Evolutionary conservation across 495 filamentous ascomycete species (phyloP).

Genomic region (Tuber calosporum): DNA sequence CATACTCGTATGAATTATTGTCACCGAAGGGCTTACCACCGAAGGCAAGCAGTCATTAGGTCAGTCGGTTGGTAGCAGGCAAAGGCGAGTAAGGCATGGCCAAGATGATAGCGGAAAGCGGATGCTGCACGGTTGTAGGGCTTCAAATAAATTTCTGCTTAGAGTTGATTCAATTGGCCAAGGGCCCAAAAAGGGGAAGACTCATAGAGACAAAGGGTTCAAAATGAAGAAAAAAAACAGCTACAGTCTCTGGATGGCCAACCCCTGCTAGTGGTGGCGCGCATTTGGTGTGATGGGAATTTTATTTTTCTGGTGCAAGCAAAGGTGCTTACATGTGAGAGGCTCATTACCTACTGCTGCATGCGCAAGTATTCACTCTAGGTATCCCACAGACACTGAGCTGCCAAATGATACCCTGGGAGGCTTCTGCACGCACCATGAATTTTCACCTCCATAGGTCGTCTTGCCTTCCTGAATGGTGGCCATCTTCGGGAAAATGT

Average conservation of each 20-base stretch:
- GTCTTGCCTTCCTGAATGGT: neutral
- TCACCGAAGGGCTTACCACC: constrained; percentile 4
- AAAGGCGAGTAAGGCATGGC: neutral
- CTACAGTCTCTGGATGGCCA: neutral
- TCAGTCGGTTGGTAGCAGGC: neutral
- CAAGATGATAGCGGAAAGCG: neutral
- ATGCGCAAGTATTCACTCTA: neutral
- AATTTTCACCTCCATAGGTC: neutral
- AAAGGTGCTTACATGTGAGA: neutral
- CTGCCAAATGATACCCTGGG: neutral
- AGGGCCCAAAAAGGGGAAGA: neutral
- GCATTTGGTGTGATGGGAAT: neutral
- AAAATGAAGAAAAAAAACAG: neutral
- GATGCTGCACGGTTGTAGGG: neutral
- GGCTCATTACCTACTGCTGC: neutral
- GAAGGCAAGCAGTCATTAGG: neutral
- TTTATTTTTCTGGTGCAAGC: neutral
- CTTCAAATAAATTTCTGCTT: neutral
- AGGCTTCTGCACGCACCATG: neutral
- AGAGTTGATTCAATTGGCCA: neutral
- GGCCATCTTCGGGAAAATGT: neutral
- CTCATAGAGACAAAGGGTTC: neutral
- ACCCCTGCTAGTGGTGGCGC: neutral
- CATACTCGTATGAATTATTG: neutral
- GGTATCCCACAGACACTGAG: neutral